phyloP scores from a whole-genome alignment of 305 asterid genomes.

The Solanum hybrid region DNA sequence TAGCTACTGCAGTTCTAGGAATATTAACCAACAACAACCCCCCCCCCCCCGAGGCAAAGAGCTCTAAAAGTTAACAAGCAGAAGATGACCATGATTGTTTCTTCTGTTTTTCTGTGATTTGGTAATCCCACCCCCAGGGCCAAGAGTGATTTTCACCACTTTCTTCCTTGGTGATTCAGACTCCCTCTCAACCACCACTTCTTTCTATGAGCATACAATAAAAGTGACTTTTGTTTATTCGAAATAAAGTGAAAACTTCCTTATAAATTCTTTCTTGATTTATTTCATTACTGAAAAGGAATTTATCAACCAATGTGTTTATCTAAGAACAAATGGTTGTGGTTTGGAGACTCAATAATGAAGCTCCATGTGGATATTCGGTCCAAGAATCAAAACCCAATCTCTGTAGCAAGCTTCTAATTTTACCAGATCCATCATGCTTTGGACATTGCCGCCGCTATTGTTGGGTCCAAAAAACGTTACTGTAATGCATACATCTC shows the following conservation, averaged over 20 bases:
- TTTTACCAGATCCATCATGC: background rate
- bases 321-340: background rate
- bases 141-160: background rate
- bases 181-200: background rate
- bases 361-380: background rate
- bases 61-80: background rate
- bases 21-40: no score
- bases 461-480: background rate
- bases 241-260: background rate
- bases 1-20: background rate
- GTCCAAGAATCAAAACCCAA: background rate
- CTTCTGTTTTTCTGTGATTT: background rate
- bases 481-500: background rate
- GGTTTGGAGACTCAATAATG: background rate
- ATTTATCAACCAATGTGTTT: background rate
- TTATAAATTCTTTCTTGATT: background rate
- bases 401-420: background rate
- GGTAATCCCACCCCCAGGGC: background rate
- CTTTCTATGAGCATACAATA: background rate
- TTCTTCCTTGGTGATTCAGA: background rate
- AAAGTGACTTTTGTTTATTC: background rate
- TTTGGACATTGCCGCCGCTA: background rate
- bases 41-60: background rate
- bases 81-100: background rate
- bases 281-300: background rate